Evolutionary conservation across 2,329 filamentous ascomycete species (phyloP), one percentile per base, ranked within the genome.

Genomic region (Fusarium brachygibbosum): DNA sequence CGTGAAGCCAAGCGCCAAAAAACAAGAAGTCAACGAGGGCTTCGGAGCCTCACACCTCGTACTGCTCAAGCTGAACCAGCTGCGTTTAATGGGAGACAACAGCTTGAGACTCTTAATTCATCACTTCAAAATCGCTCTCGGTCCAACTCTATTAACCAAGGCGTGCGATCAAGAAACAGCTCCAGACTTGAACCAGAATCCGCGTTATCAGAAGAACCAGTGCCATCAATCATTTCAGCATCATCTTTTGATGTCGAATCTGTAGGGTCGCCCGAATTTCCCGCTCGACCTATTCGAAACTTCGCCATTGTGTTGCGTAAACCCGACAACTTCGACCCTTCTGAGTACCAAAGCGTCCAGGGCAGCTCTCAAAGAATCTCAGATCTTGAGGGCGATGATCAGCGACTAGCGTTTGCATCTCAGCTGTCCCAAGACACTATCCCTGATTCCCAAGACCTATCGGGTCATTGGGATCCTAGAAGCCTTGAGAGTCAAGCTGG

Each of bases 391-490:
- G 75, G 77, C 37, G 70, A 77, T 48, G 80, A 80, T 63, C 72
- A 74, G 23, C 74, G 75, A 41, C 58, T 78, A 42, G 58, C 70
- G 13, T 52, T 82, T 57, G 65, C 75, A 19, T 73, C 76, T 6
- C 69, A 76, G 28, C 59, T 77, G 37, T 82, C 78, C 58, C 76
- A 78, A 54, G 68, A 69, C 28, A 83, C 80, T 5, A 80, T 85
- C 25, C 81, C 81, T 0, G 82, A 84, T 61, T 85, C 83, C 1
- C 81, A 84, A 61, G 82, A 81, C 34, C 67, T 63, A 12, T 76
- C 76, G n/a, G 71, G 68, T 13, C 71, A 70, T 52, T 72, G 67
- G 58, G 65, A 72, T 6, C 68, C 70, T 45, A 38, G 57, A 44
- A 32, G 58, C 29, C 13, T 37, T 17, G 61, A 46, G 54, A 45